phyloP scores from a whole-genome alignment of 139 green algal genomes.

The Bryopsis sp. region DNA sequence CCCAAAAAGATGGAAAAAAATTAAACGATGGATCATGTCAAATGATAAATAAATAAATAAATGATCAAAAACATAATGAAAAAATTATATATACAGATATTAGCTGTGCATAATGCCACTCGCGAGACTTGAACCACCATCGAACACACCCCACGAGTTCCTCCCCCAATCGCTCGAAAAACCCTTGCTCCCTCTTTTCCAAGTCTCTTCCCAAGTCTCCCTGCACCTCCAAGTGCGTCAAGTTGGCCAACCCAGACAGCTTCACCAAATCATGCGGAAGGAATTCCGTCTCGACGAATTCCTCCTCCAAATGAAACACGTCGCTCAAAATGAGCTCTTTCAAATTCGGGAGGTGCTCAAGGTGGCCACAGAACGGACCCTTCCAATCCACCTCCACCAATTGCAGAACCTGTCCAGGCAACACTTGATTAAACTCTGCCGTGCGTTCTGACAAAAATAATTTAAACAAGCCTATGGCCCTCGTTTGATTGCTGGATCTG shows the following conservation, averaged over 20 bases:
- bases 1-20: too few species aligned
- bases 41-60: too few species aligned
- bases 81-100: too few species aligned
- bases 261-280: background rate
- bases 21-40: too few species aligned
- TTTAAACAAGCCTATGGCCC: too few species aligned
- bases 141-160: background rate
- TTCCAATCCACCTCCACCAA: background rate
- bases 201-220: background rate
- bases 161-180: slow-evolving; percentile 4
- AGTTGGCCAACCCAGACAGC: background rate
- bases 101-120: too few species aligned
- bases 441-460: too few species aligned
- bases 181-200: background rate
- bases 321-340: background rate
- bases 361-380: background rate
- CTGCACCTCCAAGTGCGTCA: background rate
- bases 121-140: too few species aligned
- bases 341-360: background rate
- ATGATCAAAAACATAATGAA: too few species aligned
- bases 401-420: too few species aligned
- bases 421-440: too few species aligned
- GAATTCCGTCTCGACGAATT: background rate
- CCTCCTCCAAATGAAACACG: background rate
- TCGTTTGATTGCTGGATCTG: too few species aligned